Base-by-base conservation (phyloP, 495 filamentous ascomycete species). In the Opeltia flavorubescens region DNA sequence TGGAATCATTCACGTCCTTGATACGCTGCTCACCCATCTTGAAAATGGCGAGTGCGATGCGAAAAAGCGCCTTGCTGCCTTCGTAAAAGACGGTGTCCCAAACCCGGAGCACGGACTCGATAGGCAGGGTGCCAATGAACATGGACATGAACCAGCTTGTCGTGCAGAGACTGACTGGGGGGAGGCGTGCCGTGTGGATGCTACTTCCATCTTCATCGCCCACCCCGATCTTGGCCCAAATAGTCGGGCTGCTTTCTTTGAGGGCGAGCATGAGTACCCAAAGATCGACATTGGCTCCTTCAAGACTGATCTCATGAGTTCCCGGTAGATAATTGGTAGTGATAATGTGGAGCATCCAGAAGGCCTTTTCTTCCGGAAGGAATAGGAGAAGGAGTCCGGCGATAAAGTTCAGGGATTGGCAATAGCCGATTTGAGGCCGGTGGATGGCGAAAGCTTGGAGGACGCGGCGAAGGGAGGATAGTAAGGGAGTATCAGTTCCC, bases 141-240 rank as follows among this genome's bases (percentile, higher is more conserved):
- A 88, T 80, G 13, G 81, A 87, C 91, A 98, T 98, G 62, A 98
- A 93, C 91, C 91, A 98, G n/a, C 87, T 81, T 1, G 89, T 95
- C 56, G 89, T 81, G 50, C 88, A 89, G 1, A 98, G 74, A 7
- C 86, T 89, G 54, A 98, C 88, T 9, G 91, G 85, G 0, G 91
- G 91, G 6, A 95, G 67, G 2, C 83, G 77, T 18, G 74, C 71
- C 33, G 54, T 48, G 17, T 50, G 29, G 25, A 42, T 12, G 9
- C 41, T 51, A 18, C 51, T 26, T 21, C 53, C 46, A 24, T 57
- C 63, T n/a, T 45, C 47, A 26, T 77, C 75, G 27, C 80, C 74
- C 8, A 78, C 72, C 52, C 83, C 83, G 41, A 98, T 84, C 54
- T 93, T 94, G 30, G 76, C 71, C 80, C 89, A 98, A 21, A 95